A percentile compares a stretch with the other conserved stretches of the same genome.
Conservation (phyloP, 306 rosid genomes). For the Quercus glauca region DNA sequence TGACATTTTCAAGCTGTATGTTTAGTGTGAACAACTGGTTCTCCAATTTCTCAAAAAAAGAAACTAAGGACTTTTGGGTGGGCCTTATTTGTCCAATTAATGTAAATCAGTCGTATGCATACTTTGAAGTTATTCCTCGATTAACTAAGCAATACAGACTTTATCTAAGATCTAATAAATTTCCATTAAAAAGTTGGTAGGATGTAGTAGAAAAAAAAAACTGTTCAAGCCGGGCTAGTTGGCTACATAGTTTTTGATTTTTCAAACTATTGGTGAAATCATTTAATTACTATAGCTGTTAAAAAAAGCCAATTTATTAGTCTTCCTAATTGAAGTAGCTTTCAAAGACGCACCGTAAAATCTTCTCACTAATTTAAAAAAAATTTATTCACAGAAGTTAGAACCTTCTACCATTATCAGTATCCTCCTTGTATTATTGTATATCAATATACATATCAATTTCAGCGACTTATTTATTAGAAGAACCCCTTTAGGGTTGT, state of each 20-base stretch:
- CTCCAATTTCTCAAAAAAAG: conserved; percentile 1
- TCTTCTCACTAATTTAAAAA: not conserved
- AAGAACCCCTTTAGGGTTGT: not conserved
- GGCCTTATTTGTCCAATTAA: conserved; percentile 9
- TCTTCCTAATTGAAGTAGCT: not conserved
- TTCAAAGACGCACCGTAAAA: not conserved
- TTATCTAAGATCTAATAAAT: too few relatives aligned
- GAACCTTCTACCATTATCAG: conserved; percentile 17
- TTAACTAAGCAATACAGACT: too few relatives aligned
- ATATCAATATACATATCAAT: conserved; percentile 8
- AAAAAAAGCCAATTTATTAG: not conserved
- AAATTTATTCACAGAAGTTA: not conserved
- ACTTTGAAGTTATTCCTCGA: too few relatives aligned
- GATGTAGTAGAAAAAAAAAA: not conserved
- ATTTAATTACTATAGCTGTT: not conserved
- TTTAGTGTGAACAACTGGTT: not conserved
- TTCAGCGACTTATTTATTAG: not conserved
- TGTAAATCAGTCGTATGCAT: conserved; percentile 2
- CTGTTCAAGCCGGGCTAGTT: not conserved
- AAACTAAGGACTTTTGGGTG: not conserved
- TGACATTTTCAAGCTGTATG: conserved; percentile 38
- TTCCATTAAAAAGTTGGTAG: not conserved
- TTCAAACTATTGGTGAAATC: too few relatives aligned
- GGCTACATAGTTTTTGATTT: too few relatives aligned
- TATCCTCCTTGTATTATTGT: conserved; percentile 12